These are phyloP conservation scores for Diaporthe ampelina DNA, from an alignment of 2,329 filamentous ascomycete species.

Conservation along the genomic window DNA sequence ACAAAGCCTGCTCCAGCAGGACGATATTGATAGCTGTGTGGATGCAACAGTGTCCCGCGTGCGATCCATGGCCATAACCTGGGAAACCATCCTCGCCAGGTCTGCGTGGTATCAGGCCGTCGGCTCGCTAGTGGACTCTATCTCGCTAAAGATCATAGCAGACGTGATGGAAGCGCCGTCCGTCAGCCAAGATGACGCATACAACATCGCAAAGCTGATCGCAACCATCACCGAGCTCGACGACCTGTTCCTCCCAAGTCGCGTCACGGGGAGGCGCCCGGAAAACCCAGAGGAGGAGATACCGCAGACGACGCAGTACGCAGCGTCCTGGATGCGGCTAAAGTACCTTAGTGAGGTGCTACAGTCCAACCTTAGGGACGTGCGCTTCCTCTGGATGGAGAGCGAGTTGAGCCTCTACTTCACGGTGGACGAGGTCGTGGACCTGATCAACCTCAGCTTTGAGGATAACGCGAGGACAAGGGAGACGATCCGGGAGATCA, in stretches of 20 bases:
- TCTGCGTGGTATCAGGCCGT: constrained; percentile 75
- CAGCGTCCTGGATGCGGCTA: constrained; percentile 72
- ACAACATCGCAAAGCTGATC: constrained; percentile 72
- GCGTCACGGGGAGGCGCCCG: constrained; percentile 45
- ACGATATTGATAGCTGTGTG: constrained; percentile 65
- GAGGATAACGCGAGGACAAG: constrained; percentile 72
- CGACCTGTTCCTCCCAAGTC: constrained; percentile 69
- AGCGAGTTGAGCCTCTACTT: constrained; percentile 77
- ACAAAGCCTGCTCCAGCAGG: constrained; percentile 72
- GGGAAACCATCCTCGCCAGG: constrained; percentile 70
- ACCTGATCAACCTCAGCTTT: constrained; percentile 74
- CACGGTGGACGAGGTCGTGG: constrained; percentile 70
- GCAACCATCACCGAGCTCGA: constrained; percentile 70
- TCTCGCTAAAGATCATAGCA: constrained; percentile 70
- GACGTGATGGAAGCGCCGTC: constrained; percentile 74
- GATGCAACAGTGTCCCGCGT: constrained; percentile 68
- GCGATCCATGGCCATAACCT: constrained; percentile 66
- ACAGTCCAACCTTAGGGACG: constrained; percentile 76
- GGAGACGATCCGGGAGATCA: constrained; percentile 71
- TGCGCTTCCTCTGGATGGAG: constrained; percentile 74
- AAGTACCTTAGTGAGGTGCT: constrained; percentile 75
- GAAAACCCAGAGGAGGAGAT: constrained; percentile 55
- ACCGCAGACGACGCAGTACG: constrained; percentile 72
- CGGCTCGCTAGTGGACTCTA: constrained; percentile 70
- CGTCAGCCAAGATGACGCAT: constrained; percentile 75